Percentiles rank a stretch among this genome's conserved stretches.
These are phyloP conservation scores for Chaetomiaceae sp. DNA, from an alignment of 2,329 filamentous ascomycete genomes.

Conservation along the genomic window DNA sequence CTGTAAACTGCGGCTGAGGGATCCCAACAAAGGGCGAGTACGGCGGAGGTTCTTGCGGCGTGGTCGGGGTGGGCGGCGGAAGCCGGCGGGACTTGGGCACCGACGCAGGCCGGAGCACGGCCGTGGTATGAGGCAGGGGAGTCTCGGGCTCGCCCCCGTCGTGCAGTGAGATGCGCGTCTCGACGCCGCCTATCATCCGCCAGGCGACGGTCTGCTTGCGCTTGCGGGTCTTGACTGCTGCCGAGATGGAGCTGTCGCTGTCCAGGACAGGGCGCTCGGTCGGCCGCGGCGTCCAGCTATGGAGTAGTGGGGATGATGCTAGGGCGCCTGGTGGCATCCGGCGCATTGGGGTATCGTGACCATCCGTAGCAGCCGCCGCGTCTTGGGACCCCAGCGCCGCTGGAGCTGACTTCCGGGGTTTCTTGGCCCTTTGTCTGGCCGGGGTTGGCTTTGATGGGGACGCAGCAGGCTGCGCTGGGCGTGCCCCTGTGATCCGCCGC, in stretches of 20 bases:
- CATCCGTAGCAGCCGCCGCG: background rate
- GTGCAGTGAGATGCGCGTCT: conserved; percentile 23
- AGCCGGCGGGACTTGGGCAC: conserved; percentile 1
- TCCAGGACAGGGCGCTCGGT: background rate
- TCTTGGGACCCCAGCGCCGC: conserved; percentile 9
- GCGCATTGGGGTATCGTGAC: background rate
- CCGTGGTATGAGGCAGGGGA: conserved; percentile 4
- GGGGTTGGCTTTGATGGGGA: background rate
- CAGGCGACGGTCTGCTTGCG: conserved; percentile 37
- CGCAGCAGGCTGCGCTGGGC: background rate
- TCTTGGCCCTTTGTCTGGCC: conserved; percentile 16
- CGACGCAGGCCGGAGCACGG: background rate
- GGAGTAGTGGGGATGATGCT: background rate
- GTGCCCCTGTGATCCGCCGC: conserved; percentile 31
- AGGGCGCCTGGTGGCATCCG: background rate
- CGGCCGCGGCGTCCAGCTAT: background rate
- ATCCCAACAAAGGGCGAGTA: background rate
- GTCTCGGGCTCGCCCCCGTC: conserved; percentile 3
- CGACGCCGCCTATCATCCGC: conserved; percentile 42
- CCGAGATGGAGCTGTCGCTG: conserved; percentile 41
- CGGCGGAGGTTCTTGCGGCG: background rate
- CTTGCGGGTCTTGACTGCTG: conserved; percentile 46
- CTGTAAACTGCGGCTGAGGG: background rate
- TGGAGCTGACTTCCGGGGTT: conserved; percentile 25
- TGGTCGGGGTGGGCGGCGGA: conserved; percentile 9